These are phyloP conservation scores for Phytophthora citrophthora DNA, from an alignment of 352 stramenopile species.

Conservation along the genomic window DNA sequence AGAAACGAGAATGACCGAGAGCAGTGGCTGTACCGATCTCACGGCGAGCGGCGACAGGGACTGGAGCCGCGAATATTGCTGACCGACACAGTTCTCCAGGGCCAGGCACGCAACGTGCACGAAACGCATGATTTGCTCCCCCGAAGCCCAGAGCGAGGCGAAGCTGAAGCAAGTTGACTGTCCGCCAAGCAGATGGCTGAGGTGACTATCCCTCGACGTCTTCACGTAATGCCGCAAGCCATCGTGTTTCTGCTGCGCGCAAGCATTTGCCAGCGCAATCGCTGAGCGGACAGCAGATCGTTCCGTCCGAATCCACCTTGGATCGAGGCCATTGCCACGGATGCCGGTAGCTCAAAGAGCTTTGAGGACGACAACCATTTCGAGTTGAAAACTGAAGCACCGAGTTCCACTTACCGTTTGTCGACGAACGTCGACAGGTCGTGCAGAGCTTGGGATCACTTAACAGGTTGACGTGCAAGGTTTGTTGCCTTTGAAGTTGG, in stretches of 20 bases:
- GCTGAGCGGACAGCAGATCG: conserved; percentile 17
- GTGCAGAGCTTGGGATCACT: conserved; percentile 26
- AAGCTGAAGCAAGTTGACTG: conserved; percentile 13
- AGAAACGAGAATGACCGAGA: conserved; percentile 29
- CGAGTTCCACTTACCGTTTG: not conserved
- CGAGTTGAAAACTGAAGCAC: conserved; percentile 9
- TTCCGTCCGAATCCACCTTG: not conserved
- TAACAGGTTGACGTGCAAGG: conserved; percentile 20
- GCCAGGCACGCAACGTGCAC: conserved; percentile 26
- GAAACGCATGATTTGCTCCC: conserved; percentile 33
- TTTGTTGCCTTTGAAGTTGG: conserved; percentile 3
- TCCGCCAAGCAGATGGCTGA: conserved; percentile 20
- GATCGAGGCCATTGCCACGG: not conserved
- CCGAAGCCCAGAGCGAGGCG: conserved; percentile 15
- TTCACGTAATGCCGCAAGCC: conserved; percentile 30
- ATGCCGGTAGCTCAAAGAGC: conserved; percentile 7
- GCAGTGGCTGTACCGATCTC: conserved; percentile 2
- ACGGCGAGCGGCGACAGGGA: conserved; percentile 3
- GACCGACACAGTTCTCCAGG: conserved; percentile 19
- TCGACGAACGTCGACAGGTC: conserved; percentile 10
- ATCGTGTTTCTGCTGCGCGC: conserved; percentile 32
- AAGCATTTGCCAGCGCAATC: conserved; percentile 19
- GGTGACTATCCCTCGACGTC: conserved; percentile 28
- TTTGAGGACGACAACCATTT: not conserved
- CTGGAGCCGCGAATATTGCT: conserved; percentile 9